Evolutionary conservation across 495 filamentous ascomycete genomes (phyloP).

Genomic region (Penicillium salamii): DNA sequence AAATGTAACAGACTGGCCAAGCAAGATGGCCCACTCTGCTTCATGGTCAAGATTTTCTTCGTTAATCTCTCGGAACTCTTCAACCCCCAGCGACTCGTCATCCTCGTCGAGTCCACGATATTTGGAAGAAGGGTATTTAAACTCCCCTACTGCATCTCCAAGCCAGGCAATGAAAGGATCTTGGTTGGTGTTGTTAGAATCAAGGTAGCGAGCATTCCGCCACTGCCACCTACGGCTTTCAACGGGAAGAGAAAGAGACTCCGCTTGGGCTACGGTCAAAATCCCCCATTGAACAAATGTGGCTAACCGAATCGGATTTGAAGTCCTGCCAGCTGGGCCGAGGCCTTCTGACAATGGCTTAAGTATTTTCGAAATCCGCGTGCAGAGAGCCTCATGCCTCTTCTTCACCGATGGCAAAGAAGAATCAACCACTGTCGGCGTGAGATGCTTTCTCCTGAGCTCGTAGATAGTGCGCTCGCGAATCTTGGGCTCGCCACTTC

Average conservation of each 20-base stretch:
- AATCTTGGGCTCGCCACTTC: conserved; percentile 61
- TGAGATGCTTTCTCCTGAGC: conserved; percentile 38
- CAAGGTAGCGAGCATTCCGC: too few species aligned
- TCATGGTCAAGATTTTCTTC: conserved; percentile 51
- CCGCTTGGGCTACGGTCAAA: neutral
- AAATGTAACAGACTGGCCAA: conserved; percentile 46
- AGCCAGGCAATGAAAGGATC: conserved; percentile 66
- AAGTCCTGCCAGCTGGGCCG: too few species aligned
- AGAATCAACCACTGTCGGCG: conserved; percentile 28
- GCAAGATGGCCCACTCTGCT: conserved; percentile 55
- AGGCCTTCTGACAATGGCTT: too few species aligned
- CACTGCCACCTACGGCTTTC: too few species aligned
- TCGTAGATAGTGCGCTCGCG: conserved; percentile 69
- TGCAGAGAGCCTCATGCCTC: conserved; percentile 29
- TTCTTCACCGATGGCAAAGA: conserved; percentile 27
- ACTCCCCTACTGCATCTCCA: conserved; percentile 42
- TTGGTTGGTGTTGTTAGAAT: too few species aligned
- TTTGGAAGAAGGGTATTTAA: conserved; percentile 34
- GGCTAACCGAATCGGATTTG: too few species aligned
- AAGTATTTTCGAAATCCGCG: too few species aligned
- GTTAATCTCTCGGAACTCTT: conserved; percentile 64
- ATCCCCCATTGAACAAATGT: neutral
- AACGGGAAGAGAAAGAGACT: too few species aligned
- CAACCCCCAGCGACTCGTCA: conserved; percentile 63
- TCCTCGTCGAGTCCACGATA: conserved; percentile 54